These are phyloP conservation scores for Raphanus raphanistrum DNA, from an alignment of 345 rosid species.

Conservation along the genomic window DNA sequence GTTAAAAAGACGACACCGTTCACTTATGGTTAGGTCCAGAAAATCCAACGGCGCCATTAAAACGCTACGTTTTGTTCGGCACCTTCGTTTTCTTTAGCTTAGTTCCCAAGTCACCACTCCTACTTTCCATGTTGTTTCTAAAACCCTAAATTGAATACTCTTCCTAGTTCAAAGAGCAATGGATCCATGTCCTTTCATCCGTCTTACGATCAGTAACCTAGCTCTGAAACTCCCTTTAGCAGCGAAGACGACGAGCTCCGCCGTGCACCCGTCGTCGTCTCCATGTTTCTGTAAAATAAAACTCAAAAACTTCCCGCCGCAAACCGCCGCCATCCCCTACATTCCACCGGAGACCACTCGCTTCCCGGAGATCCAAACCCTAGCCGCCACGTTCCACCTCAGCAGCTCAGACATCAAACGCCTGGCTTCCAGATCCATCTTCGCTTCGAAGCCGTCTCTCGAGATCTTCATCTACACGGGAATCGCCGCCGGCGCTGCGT, in stretches of 20 bases:
- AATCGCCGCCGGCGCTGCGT: slow-evolving; percentile 52
- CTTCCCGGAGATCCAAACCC: slow-evolving; percentile 45
- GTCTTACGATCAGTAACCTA: slow-evolving; percentile 66
- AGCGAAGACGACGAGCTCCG: slow-evolving; percentile 66
- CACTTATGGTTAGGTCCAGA: slow-evolving; percentile 21
- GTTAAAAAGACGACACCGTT: slow-evolving; percentile 21
- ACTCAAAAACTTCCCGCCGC: slow-evolving; percentile 61
- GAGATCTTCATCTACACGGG: slow-evolving; percentile 71
- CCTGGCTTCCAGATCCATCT: slow-evolving; percentile 60
- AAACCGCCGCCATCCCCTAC: slow-evolving; percentile 67
- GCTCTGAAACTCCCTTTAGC: slow-evolving; percentile 73
- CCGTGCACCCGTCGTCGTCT: slow-evolving; percentile 75
- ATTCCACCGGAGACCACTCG: slow-evolving; percentile 48
- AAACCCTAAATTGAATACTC: slow-evolving; percentile 3
- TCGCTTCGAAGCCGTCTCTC: slow-evolving; percentile 53
- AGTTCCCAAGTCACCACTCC: slow-evolving; percentile 5
- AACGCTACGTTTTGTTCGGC: slow-evolving; percentile 30
- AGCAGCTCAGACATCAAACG: slow-evolving; percentile 59
- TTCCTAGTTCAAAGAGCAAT: slow-evolving; percentile 28
- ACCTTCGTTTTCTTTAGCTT: slow-evolving; percentile 10
- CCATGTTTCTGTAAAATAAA: slow-evolving; percentile 84
- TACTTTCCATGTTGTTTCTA: slow-evolving; percentile 1
- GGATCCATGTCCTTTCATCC: slow-evolving; percentile 97
- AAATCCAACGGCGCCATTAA: slow-evolving; percentile 28
- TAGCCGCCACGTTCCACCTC: slow-evolving; percentile 81